Evolutionary conservation across 2,329 filamentous ascomycete genomes (phyloP).

Genomic region (Alternaria gansuensis): DNA sequence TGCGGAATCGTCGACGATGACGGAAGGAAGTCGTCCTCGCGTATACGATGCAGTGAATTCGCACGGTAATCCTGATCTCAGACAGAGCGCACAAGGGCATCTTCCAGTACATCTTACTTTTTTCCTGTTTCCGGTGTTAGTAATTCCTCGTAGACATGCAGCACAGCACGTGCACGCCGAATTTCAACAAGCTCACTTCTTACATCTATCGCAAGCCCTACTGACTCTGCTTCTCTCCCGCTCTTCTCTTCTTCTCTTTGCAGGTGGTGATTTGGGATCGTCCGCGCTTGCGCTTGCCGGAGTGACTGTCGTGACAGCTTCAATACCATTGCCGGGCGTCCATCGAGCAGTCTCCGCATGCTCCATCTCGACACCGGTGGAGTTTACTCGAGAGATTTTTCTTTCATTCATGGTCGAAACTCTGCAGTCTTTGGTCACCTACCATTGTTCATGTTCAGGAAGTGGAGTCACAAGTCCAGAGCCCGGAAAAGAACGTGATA

Average conservation of each 20-base stretch:
- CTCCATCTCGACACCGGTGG: constrained; percentile 6
- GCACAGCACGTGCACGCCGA: constrained; percentile 15
- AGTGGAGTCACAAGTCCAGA: constrained; percentile 14
- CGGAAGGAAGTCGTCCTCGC: constrained; percentile 56
- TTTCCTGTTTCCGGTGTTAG: constrained; percentile 40
- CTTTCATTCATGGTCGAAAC: constrained; percentile 7
- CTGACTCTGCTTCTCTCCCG: constrained; percentile 56
- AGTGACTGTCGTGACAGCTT: constrained; percentile 18
- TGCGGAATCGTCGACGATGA: constrained; percentile 49
- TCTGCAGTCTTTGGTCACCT: background rate
- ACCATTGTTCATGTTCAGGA: constrained; percentile 10
- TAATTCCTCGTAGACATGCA: background rate
- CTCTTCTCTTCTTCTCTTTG: constrained; percentile 48
- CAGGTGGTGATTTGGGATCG: constrained; percentile 36
- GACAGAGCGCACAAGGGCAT: constrained; percentile 49
- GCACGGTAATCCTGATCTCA: constrained; percentile 52
- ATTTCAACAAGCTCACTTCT: constrained; percentile 51
- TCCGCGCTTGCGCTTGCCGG: constrained; percentile 29
- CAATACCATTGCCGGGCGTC: constrained; percentile 29
- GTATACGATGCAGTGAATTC: constrained; percentile 62
- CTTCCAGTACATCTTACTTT: constrained; percentile 51
- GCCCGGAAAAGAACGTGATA: constrained; percentile 16
- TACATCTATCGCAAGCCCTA: constrained; percentile 60
- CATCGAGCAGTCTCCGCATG: constrained; percentile 21
- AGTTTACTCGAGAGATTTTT: constrained; percentile 1